These are phyloP conservation scores for Auricularia sp. DNA, from an alignment of 768 basidiomycete species.

Conservation along the genomic window DNA sequence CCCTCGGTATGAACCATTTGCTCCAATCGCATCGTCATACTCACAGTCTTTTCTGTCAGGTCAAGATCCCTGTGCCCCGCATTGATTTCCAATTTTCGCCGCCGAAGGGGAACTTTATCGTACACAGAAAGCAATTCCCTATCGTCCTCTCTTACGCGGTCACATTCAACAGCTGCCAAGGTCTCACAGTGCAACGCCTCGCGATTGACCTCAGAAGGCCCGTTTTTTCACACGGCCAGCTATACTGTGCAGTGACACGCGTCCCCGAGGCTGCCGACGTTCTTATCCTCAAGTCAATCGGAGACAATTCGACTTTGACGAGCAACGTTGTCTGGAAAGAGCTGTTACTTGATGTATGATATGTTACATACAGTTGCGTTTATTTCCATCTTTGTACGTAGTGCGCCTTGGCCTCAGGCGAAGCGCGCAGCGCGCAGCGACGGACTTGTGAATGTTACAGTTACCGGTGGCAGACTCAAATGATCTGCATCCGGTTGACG, in stretches of 20 bases:
- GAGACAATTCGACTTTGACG: too few relatives aligned
- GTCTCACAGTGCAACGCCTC: conserved; percentile 15
- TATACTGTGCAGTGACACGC: conserved; percentile 8
- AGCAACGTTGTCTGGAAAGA: too few relatives aligned
- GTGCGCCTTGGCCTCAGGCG: too few relatives aligned
- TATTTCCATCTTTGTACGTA: too few relatives aligned
- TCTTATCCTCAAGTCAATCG: neutral
- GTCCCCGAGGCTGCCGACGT: neutral
- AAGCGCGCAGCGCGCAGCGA: too few relatives aligned
- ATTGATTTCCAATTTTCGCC: neutral
- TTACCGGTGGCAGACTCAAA: too few relatives aligned
- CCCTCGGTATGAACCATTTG: neutral
- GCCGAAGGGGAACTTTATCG: neutral
- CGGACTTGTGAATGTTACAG: too few relatives aligned
- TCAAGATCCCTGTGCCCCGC: neutral
- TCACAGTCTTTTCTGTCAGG: neutral
- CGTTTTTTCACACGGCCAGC: conserved; percentile 29
- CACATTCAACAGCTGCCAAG: conserved; percentile 10
- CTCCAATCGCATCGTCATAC: neutral
- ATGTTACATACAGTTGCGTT: too few relatives aligned
- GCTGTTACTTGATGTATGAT: too few relatives aligned
- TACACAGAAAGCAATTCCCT: conserved; percentile 3
- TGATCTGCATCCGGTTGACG: too few relatives aligned
- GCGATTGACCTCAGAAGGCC: conserved; percentile 27
- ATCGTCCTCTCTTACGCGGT: conserved; percentile 3